Percentiles rank a stretch among this genome's conserved stretches.
Conservation (phyloP, 345 rosid species). For the Anacardium occidentale region DNA sequence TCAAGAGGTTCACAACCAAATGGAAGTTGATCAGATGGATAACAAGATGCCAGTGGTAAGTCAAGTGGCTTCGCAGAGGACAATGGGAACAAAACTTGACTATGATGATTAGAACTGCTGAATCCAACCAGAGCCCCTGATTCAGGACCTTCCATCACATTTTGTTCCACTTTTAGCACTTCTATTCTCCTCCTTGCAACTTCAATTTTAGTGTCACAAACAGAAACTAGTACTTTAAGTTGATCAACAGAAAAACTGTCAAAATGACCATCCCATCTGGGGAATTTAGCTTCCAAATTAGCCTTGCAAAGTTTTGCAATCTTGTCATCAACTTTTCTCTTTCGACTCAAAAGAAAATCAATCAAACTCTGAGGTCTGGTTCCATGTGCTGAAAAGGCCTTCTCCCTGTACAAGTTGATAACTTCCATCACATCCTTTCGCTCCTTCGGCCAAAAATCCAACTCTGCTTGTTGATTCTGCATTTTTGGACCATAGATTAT, state of each 20-base stretch:
- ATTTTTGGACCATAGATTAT: conserved; percentile 37
- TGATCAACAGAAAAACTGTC: neutral
- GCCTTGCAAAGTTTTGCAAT: conserved; percentile 1
- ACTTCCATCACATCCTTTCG: conserved; percentile 25
- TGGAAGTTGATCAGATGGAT: neutral
- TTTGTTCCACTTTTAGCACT: neutral
- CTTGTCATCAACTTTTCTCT: conserved; percentile 11
- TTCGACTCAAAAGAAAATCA: conserved; percentile 14
- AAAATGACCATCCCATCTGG: conserved; percentile 1
- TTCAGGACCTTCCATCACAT: neutral
- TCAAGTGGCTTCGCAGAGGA: too few relatives aligned
- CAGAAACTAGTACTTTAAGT: neutral
- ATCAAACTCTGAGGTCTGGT: conserved; percentile 19
- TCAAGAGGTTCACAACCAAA: neutral
- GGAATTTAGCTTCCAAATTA: conserved; percentile 10
- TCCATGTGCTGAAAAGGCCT: conserved; percentile 16
- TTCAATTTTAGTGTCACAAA: conserved; percentile 5
- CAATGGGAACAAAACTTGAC: neutral
- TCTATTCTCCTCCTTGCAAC: conserved; percentile 1
- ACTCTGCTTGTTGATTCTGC: conserved; percentile 11
- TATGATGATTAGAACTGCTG: neutral
- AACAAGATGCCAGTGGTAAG: neutral
- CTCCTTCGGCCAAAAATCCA: conserved; percentile 35
- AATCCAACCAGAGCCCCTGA: neutral
- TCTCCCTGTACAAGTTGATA: conserved; percentile 33